Conservation (phyloP, 2,329 filamentous ascomycete species). For the Sarocladiaceae sp. region DNA sequence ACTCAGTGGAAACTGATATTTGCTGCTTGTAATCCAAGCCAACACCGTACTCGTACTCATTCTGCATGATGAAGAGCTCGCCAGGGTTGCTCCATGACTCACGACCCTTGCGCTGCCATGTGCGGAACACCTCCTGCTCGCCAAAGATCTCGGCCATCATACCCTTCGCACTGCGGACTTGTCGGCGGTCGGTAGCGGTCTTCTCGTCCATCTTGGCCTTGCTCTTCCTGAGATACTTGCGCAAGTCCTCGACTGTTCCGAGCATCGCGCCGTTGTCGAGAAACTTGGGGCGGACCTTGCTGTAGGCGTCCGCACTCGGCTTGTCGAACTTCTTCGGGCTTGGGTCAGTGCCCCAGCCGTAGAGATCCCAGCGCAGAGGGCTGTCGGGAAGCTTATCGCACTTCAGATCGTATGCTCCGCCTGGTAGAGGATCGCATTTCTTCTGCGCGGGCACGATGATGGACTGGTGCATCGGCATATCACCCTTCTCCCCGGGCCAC, state of each 20-base stretch:
- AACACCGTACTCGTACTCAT: slow-evolving; percentile 20
- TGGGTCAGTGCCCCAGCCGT: slow-evolving; percentile 18
- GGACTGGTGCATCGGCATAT: slow-evolving; percentile 18
- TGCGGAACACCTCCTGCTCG: slow-evolving; percentile 25
- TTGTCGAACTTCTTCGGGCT: slow-evolving; percentile 7
- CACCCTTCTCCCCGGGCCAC: slow-evolving; percentile 9
- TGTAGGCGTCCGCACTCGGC: not conserved
- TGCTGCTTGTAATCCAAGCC: slow-evolving; percentile 23
- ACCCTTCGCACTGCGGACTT: slow-evolving; percentile 25
- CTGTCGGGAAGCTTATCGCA: slow-evolving; percentile 20
- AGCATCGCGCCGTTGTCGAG: slow-evolving; percentile 27
- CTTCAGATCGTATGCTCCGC: slow-evolving; percentile 17
- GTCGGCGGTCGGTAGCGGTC: slow-evolving; percentile 6
- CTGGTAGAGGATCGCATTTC: slow-evolving; percentile 18
- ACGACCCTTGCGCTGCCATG: slow-evolving; percentile 18
- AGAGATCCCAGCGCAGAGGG: slow-evolving; percentile 17
- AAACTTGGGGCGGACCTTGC: slow-evolving; percentile 21
- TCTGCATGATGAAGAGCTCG: slow-evolving; percentile 20
- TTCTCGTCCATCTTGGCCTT: slow-evolving; percentile 21
- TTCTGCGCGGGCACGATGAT: slow-evolving; percentile 20
- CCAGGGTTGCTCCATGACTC: slow-evolving; percentile 17
- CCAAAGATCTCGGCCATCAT: slow-evolving; percentile 26
- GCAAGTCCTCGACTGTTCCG: slow-evolving; percentile 23
- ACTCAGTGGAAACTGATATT: slow-evolving; percentile 17
- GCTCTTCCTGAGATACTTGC: slow-evolving; percentile 19